These are phyloP conservation scores for Pulveroboletus ravenelii DNA, from an alignment of 768 basidiomycete genomes.

Conservation along the genomic window DNA sequence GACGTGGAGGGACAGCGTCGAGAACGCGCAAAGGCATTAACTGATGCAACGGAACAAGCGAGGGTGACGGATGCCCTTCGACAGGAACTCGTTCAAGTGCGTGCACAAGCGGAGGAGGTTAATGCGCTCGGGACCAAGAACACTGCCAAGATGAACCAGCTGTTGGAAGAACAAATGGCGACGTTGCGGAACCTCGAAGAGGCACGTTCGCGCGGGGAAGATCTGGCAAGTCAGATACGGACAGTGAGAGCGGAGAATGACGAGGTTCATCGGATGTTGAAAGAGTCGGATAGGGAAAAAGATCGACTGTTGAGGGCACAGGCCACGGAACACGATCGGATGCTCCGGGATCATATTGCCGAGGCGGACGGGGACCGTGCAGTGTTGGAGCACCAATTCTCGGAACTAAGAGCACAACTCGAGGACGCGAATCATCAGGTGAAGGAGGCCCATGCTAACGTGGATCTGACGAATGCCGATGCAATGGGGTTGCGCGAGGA, in stretches of 20 bases:
- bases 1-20: conserved; percentile 54
- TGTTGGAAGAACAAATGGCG: conserved; percentile 74
- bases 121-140: conserved; percentile 63
- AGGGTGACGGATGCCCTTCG: conserved; percentile 53
- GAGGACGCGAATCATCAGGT: conserved; percentile 59
- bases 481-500: conserved; percentile 68
- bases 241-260: conserved; percentile 68
- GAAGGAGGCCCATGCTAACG: conserved; percentile 55
- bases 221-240: conserved; percentile 71
- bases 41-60: conserved; percentile 67
- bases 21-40: conserved; percentile 52
- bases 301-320: conserved; percentile 70
- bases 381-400: conserved; percentile 84
- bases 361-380: conserved; percentile 94
- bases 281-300: conserved; percentile 69
- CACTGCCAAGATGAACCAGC: conserved; percentile 52
- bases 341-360: conserved; percentile 81
- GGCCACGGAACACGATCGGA: conserved; percentile 60
- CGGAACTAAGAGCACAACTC: conserved; percentile 59
- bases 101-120: conserved; percentile 61
- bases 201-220: conserved; percentile 67
- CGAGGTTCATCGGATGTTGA: conserved; percentile 57
- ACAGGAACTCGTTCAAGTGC: conserved; percentile 58
- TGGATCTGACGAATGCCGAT: conserved; percentile 64
- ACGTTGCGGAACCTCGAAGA: conserved; percentile 70